phyloP scores from a whole-genome alignment of 1,139 yeast genomes.

The Spathaspora sp. region DNA sequence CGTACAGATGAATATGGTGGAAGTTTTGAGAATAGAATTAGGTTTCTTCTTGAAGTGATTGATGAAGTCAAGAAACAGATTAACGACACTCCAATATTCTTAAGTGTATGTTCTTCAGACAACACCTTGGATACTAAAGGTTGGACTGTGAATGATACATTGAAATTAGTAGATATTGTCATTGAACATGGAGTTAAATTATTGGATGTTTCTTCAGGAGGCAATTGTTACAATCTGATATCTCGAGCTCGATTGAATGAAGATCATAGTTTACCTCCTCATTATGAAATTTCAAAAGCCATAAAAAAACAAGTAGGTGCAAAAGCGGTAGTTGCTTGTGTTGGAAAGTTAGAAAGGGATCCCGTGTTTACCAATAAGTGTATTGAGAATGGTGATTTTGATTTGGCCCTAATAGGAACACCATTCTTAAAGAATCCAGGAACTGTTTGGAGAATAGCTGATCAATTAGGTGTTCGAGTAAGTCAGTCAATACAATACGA shows the following conservation, averaged over 20 bases:
- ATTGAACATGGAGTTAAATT: conserved; percentile 46
- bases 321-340: conserved; percentile 40
- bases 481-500: conserved; percentile 19
- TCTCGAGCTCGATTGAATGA: conserved; percentile 11
- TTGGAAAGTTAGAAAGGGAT: conserved; percentile 39
- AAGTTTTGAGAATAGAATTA: conserved; percentile 58
- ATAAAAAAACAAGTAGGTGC: conserved; percentile 45
- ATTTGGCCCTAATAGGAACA: conserved; percentile 46
- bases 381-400: conserved; percentile 41
- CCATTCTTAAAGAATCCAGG: conserved; percentile 48
- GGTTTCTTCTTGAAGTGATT: conserved; percentile 57
- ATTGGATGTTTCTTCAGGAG: conserved; percentile 57
- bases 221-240: conserved; percentile 29
- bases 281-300: conserved; percentile 35
- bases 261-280: conserved; percentile 16
- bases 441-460: conserved; percentile 47
- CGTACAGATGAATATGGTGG: conserved; percentile 57
- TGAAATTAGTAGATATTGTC: conserved; percentile 37
- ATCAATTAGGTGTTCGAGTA: conserved; percentile 40
- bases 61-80: conserved; percentile 41
- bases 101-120: conserved; percentile 46
- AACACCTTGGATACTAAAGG: conserved; percentile 29
- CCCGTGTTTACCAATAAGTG: conserved; percentile 34
- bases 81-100: conserved; percentile 37
- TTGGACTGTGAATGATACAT: conserved; percentile 49